Evolutionary conservation across 192 early-diverging fungal genomes (phyloP), one percentile per base, ranked within the genome.

Genomic region (Obelidium mucronatum): DNA sequence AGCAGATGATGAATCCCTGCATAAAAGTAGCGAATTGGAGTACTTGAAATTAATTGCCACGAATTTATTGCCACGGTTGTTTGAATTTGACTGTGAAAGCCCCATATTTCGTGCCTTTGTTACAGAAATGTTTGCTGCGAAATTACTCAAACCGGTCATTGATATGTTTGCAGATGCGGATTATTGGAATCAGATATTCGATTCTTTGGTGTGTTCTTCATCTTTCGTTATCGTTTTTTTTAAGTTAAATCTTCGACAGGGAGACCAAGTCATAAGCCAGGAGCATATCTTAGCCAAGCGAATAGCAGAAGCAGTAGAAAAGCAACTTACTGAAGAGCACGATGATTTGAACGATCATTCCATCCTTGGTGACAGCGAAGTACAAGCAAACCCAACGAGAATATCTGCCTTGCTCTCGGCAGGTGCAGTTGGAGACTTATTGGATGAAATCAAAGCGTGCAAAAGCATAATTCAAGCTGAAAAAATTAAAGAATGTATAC

Each of bases 111-210:
- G 82, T 13, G 76, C 89, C 31, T 63, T 97, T 17, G 73, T 96
- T 2, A 81, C 94, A 13, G 96, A 98, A 77, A 79, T 98, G 8
- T 65, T 96, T 11, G 82, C 84, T 0, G 88, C 90, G 13, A 84
- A 90, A 0, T 78, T 97, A 6, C 52, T 98, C 5, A 84, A 87
- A 33, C 93, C 94, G 0, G 56, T 92, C 0, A 70, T 96, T 31
- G 80, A 89, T 22, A 84, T 86, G 40, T 42, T 96, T 34, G 83
- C 91, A 0, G 95, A 97, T 53, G 93, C 95, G 1, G 95, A 97
- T 79, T 96, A 90, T 48, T 91, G 92, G 86, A 96, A 97, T 79
- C 90, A 94, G 71, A 85, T 89, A 19, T 79, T 97, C n/a, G 91
- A 92, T 51, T 36, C 63, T 30, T 48, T 88, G 63, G 84, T 82